Evolutionary conservation across 202 grass and related monocot genomes (phyloP).

Genomic region (Panicum hallii): DNA sequence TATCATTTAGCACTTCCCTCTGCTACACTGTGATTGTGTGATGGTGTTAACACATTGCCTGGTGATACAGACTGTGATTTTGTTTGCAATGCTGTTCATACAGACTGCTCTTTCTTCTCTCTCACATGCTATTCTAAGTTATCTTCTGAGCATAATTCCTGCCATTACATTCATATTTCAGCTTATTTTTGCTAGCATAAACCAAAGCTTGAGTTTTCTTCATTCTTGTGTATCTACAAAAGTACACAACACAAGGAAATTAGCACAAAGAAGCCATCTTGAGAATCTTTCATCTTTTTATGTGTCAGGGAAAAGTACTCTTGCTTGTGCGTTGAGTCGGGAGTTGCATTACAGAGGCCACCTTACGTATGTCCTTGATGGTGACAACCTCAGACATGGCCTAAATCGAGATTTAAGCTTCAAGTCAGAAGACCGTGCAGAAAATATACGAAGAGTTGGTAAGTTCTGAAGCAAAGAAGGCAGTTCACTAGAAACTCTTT

Average conservation of each 20-base stretch:
- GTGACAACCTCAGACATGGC: constrained; percentile 95
- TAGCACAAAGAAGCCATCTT: constrained; percentile 27
- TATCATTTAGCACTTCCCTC: constrained; percentile 3
- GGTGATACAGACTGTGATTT: no score
- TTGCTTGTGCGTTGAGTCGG: constrained; percentile 87
- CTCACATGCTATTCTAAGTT: constrained; percentile 9
- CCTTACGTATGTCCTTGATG: constrained; percentile 87
- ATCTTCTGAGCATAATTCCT: background rate
- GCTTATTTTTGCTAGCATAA: constrained; percentile 26
- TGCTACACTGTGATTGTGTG: background rate
- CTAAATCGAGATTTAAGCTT: constrained; percentile 90
- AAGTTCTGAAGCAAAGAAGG: constrained; percentile 29
- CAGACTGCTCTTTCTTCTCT: background rate
- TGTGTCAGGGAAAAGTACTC: constrained; percentile 88
- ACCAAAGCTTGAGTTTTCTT: background rate
- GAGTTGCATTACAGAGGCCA: constrained; percentile 85
- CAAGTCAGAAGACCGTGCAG: constrained; percentile 82
- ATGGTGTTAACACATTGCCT: constrained; percentile 10
- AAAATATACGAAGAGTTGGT: constrained; percentile 96
- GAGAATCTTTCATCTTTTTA: constrained; percentile 34
- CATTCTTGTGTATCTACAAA: constrained; percentile 40
- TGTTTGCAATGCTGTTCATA: constrained; percentile 6
- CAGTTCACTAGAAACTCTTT: constrained; percentile 13
- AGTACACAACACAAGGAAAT: constrained; percentile 21
- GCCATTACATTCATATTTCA: constrained; percentile 27